Evolutionary conservation across 345 rosid genomes (phyloP), one percentile per base, ranked within the genome.

Genomic region (Cardamine chenopodiifolia): DNA sequence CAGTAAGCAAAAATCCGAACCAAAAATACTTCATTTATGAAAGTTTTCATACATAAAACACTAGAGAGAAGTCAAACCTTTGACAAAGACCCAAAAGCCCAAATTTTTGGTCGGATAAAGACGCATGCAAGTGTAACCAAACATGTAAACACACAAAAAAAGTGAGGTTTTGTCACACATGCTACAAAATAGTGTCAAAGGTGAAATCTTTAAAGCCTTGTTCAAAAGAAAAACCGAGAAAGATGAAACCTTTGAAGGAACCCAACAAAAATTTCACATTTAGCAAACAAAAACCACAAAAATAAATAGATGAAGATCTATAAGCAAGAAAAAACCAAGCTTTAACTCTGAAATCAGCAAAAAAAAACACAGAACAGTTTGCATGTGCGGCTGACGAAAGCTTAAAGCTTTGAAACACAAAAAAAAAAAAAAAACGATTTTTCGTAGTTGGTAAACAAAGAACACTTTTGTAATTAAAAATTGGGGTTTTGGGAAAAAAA

Each of bases 51-150:
- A 11, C 32, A 39, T 9, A 23, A 20, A 23, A 25, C 14, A 15
- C 14, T 23, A 63, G 22, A 62, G 62, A 53, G 18, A 39, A 50
- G 55, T 6, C 28, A 64, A 31, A 20, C 39, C 20, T 44, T 34
- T 44, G 49, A 35, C 66, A 8, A 19, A 28, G 4, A 19, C 62
- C n/a, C n/a, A 55, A 56, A 55, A 66, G 0, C 31, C 63, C 54
- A 18, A 39, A 23, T 7, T 40, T 23, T 61, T 12, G 7, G 32
- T 5, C 15, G 7, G 32, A 58, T 4, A 50, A 31, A 19, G 64
- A 62, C 37, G 7, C 70, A 69, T 76, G 80, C 71, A 70, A 17
- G 53, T 18, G 59, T 45, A 34, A 15, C 35, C 39, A 76, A 39
- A 50, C 68, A 63, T 76, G 49, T n/a, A 42, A 39, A 26, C 28